Evolutionary conservation across 2,329 filamentous ascomycete genomes (phyloP).

Genomic region (Beauveria asiatica): DNA sequence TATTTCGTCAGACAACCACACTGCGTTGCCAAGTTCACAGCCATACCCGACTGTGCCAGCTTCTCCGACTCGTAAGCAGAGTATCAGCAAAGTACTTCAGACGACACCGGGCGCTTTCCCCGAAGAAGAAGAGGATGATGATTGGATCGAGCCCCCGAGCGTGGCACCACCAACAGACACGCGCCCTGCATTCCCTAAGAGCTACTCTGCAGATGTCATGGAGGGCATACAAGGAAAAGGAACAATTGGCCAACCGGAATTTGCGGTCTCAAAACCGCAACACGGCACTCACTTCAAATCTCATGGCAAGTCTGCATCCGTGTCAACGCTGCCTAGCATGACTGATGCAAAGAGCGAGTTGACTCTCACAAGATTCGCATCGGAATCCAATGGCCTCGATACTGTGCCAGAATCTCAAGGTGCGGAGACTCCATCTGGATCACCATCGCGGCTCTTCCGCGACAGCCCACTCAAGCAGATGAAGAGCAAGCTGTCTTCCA

Average conservation of each 20-base stretch:
- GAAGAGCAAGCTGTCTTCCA: slow-evolving; percentile 86
- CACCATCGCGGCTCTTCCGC: slow-evolving; percentile 45
- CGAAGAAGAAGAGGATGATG: slow-evolving; percentile 47
- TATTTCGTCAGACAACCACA: slow-evolving; percentile 25
- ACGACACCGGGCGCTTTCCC: slow-evolving; percentile 54
- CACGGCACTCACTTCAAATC: slow-evolving; percentile 8
- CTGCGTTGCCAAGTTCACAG: slow-evolving; percentile 19
- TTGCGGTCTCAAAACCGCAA: slow-evolving; percentile 2
- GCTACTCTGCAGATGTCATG: slow-evolving; percentile 53
- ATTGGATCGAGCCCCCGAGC: slow-evolving; percentile 52
- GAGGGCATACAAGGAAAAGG: slow-evolving; percentile 44
- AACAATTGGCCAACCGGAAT: slow-evolving; percentile 37
- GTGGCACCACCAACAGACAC: slow-evolving; percentile 22
- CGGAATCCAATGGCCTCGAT: slow-evolving; percentile 42
- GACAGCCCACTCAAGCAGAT: slow-evolving; percentile 86
- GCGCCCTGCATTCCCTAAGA: slow-evolving; percentile 50
- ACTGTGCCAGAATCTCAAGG: slow-evolving; percentile 36
- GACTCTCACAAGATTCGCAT: slow-evolving; percentile 49
- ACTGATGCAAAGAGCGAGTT: slow-evolving; percentile 16
- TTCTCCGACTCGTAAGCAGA: slow-evolving; percentile 20
- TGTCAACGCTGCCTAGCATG: slow-evolving; percentile 40
- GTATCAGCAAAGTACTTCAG: slow-evolving; percentile 19
- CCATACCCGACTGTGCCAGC: slow-evolving; percentile 21
- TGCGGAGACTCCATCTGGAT: slow-evolving; percentile 45
- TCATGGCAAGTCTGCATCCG: slow-evolving; percentile 55